These are phyloP conservation scores for Phyllosticta ampelicida DNA, from an alignment of 2,329 filamentous ascomycete genomes.

Conservation along the genomic window DNA sequence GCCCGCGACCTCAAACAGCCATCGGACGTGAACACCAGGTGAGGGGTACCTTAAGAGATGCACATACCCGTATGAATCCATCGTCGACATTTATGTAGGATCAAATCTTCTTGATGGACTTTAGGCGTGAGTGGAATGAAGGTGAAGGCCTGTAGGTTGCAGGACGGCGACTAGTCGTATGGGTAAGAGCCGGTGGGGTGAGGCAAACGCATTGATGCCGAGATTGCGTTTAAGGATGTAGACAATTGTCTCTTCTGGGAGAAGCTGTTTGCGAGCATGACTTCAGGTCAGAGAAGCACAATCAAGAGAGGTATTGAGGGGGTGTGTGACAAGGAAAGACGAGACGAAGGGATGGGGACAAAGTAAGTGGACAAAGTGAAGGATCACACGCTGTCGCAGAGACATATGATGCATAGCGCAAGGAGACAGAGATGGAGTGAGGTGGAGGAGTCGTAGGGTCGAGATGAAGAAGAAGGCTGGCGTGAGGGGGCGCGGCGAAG, in stretches of 20 bases:
- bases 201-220: constrained; percentile 13
- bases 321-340: constrained; percentile 17
- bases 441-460: constrained; percentile 14
- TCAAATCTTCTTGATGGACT: background rate
- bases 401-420: constrained; percentile 8
- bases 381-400: background rate
- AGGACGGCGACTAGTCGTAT: background rate
- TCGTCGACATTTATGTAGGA: constrained; percentile 11
- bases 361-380: constrained; percentile 13
- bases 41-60: too few species aligned
- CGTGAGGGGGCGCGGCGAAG: constrained; percentile 6
- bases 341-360: constrained; percentile 19
- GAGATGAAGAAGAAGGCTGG: constrained; percentile 12
- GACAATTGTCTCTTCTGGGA: constrained; percentile 18
- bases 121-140: background rate
- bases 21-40: too few species aligned
- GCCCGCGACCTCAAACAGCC: background rate
- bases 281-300: constrained; percentile 28
- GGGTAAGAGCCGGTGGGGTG: background rate
- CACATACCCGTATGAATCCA: constrained; percentile 30
- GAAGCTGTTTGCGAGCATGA: constrained; percentile 34
- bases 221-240: constrained; percentile 17
- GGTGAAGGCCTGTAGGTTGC: background rate
- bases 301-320: constrained; percentile 15
- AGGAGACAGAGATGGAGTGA: constrained; percentile 4